Conservation (phyloP, 495 filamentous ascomycete species). For the Daldinia decipiens region DNA sequence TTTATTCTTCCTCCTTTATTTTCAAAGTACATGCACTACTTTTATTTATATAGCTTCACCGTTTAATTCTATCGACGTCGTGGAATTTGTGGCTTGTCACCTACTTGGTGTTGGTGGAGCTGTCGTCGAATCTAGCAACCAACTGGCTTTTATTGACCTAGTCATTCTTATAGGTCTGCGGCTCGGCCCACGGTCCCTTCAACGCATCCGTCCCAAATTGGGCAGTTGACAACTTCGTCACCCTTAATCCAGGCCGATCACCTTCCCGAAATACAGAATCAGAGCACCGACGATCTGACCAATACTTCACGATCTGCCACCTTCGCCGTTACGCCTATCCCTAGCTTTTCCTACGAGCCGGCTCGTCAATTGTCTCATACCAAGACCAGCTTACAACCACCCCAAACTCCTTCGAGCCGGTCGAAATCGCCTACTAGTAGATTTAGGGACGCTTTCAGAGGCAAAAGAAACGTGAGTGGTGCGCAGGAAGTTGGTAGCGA, state of each 20-base stretch:
- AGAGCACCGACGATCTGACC: conserved; percentile 43
- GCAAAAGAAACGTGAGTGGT: conserved; percentile 46
- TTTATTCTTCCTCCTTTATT: conserved; percentile 17
- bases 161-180: conserved; percentile 27
- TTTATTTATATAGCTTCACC: conserved; percentile 16
- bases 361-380: conserved; percentile 39
- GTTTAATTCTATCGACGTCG: conserved; percentile 15
- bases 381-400: conserved; percentile 50
- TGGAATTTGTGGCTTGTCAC: conserved; percentile 18
- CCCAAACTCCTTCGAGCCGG: conserved; percentile 51
- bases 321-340: conserved; percentile 30
- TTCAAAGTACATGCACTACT: conserved; percentile 1
- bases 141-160: conserved; percentile 27
- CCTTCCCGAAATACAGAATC: conserved; percentile 53
- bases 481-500: conserved; percentile 25
- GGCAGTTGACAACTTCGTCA: conserved; percentile 83
- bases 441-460: conserved; percentile 58
- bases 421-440: conserved; percentile 59
- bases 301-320: conserved; percentile 40
- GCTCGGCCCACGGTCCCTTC: conserved; percentile 65
- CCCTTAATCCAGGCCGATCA: conserved; percentile 72
- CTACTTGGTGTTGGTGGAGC: conserved; percentile 11
- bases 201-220: conserved; percentile 78
- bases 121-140: conserved; percentile 22
- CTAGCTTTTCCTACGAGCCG: conserved; percentile 33